Evolutionary conservation across 805 yeast species (phyloP).

Genomic region (Suhomyces sp.): DNA sequence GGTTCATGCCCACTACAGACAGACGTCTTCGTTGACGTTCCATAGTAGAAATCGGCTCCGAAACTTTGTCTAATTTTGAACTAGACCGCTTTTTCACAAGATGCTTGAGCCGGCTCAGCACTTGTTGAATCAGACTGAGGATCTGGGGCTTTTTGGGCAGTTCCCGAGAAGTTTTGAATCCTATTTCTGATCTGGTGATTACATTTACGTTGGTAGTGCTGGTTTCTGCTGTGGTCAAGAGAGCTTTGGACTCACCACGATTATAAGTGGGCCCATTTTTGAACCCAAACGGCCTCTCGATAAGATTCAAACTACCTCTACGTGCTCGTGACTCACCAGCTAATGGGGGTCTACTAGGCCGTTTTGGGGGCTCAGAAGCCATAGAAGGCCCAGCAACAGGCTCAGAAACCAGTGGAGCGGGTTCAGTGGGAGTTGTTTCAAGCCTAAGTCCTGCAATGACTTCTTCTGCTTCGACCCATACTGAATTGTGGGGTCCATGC

Average conservation of each 20-base stretch:
- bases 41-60: background rate
- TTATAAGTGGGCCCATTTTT: background rate
- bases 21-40: conserved; percentile 19
- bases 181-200: conserved; percentile 24
- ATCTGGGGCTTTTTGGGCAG: background rate
- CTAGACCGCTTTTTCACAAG: conserved; percentile 4
- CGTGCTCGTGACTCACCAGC: background rate
- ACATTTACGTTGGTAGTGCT: conserved; percentile 34
- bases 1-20: conserved; percentile 35
- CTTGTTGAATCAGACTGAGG: conserved; percentile 9
- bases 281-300: background rate
- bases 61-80: background rate
- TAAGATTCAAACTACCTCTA: background rate
- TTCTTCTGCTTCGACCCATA: background rate
- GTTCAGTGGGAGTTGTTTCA: background rate
- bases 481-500: conserved; percentile 1
- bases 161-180: background rate
- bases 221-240: conserved; percentile 30
- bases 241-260: background rate
- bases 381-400: background rate
- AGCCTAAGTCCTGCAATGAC: background rate
- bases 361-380: background rate
- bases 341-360: background rate
- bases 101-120: conserved; percentile 15
- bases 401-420: background rate